Percentiles rank a stretch among this genome's conserved stretches.
These are phyloP conservation scores for Mollisia scopiformis DNA, from an alignment of 2,329 filamentous ascomycete genomes.

Conservation along the genomic window DNA sequence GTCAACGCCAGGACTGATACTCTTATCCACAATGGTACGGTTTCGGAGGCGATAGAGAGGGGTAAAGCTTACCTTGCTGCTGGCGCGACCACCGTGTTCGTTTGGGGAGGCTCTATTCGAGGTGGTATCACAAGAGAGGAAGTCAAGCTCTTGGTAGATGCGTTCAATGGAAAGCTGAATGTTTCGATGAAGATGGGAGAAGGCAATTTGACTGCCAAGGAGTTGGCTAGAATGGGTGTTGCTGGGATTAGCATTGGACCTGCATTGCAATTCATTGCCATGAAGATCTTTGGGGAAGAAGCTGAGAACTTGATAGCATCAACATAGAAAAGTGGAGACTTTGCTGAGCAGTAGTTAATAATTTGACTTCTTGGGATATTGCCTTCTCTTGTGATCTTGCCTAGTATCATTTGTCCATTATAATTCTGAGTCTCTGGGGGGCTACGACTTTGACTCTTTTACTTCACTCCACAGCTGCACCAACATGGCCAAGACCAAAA, in stretches of 20 bases:
- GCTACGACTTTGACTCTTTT: no score
- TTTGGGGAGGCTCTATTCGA: slow-evolving; percentile 54
- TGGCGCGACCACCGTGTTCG: slow-evolving; percentile 62
- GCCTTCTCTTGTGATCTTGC: no score
- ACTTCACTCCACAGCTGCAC: no score
- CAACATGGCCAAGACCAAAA: no score
- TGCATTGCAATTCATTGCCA: slow-evolving; percentile 45
- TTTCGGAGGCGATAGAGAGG: slow-evolving; percentile 49
- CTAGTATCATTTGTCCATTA: no score
- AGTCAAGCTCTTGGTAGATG: slow-evolving; percentile 49
- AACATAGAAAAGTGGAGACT: no score
- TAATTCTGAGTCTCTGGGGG: no score
- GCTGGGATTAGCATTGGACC: slow-evolving; percentile 59
- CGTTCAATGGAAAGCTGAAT: slow-evolving; percentile 52
- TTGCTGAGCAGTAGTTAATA: no score
- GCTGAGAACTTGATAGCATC: neutral
- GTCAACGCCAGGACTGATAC: slow-evolving; percentile 62
- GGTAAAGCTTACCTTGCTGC: slow-evolving; percentile 60
- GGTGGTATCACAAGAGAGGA: slow-evolving; percentile 49
- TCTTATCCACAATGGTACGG: slow-evolving; percentile 34
- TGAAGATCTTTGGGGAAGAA: slow-evolving; percentile 27
- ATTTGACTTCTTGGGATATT: no score
- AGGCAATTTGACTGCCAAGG: slow-evolving; percentile 45
- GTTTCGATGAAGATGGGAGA: slow-evolving; percentile 45
- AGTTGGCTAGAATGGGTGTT: slow-evolving; percentile 53